A percentile compares a stretch with the other conserved stretches of the same genome.
Evolutionary conservation across 73 alveolate genomes (phyloP).

Genomic region (Paramecium tetraurelia): DNA sequence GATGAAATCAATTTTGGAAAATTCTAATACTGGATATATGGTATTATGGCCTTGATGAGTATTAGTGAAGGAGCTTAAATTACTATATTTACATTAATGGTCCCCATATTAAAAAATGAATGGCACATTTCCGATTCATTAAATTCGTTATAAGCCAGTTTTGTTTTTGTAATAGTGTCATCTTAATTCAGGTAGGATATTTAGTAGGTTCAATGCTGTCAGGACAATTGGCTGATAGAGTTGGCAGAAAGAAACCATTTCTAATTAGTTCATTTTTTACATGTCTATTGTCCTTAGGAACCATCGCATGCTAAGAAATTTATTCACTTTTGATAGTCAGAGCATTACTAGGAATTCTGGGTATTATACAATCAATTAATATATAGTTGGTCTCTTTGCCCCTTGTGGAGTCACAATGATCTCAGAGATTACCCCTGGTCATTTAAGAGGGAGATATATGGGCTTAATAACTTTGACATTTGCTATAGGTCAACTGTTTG

Average conservation of each 20-base stretch:
- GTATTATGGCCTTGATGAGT: constrained; percentile 57
- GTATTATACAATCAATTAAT: neutral
- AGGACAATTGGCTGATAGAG: constrained; percentile 59
- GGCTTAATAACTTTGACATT: constrained; percentile 55
- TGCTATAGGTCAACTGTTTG: constrained; percentile 54
- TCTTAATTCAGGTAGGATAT: constrained; percentile 48
- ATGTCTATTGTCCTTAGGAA: constrained; percentile 10
- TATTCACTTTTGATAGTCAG: constrained; percentile 41
- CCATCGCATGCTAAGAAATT: constrained; percentile 7
- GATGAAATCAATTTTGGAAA: constrained; percentile 47
- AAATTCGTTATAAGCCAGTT: constrained; percentile 56
- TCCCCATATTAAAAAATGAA: constrained; percentile 59
- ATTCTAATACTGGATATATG: constrained; percentile 44
- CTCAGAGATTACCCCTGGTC: constrained; percentile 56
- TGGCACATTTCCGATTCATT: constrained; percentile 54
- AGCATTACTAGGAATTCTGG: constrained; percentile 53
- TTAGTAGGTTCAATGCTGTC: constrained; percentile 46
- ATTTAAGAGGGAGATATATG: constrained; percentile 63
- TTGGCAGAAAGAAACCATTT: constrained; percentile 61
- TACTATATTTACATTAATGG: constrained; percentile 58
- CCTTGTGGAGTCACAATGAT: constrained; percentile 58
- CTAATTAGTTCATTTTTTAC: constrained; percentile 50
- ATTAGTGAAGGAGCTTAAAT: constrained; percentile 61
- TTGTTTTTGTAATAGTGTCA: constrained; percentile 2
- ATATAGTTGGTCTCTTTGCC: constrained; percentile 56